A percentile compares a stretch with the other conserved stretches of the same genome.
Conservation (phyloP, 768 basidiomycete species). For the Lyophyllum shimeji region DNA sequence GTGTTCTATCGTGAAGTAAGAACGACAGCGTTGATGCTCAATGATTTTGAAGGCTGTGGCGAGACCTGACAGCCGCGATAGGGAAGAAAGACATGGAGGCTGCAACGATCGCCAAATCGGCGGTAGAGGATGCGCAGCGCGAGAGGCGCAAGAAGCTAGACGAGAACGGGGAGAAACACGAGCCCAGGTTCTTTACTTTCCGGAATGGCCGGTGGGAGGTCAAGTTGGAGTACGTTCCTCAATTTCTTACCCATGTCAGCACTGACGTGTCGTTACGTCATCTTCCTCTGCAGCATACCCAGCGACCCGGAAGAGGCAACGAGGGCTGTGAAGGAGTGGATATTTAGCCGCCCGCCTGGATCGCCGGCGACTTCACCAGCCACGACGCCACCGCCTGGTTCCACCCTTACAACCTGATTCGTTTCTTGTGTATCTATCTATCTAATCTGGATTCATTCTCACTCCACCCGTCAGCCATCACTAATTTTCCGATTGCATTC, state of each 20-base stretch:
- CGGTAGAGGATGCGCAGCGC: conserved; percentile 90
- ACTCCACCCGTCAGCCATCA: background rate
- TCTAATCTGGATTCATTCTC: conserved; percentile 1
- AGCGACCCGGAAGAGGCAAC: conserved; percentile 67
- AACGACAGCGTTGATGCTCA: background rate
- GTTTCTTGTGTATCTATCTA: background rate
- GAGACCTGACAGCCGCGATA: conserved; percentile 82
- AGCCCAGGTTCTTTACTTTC: conserved; percentile 81
- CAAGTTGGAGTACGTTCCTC: conserved; percentile 60
- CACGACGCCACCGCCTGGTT: background rate
- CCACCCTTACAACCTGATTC: background rate
- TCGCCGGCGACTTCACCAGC: conserved; percentile 1
- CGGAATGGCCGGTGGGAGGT: conserved; percentile 81
- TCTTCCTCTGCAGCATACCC: conserved; percentile 54
- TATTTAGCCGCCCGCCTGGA: conserved; percentile 46
- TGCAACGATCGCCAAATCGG: conserved; percentile 86
- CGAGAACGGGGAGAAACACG: conserved; percentile 64
- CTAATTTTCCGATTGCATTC: background rate
- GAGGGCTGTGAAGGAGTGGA: conserved; percentile 72
- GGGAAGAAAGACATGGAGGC: conserved; percentile 87
- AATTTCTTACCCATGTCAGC: background rate
- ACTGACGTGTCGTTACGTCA: background rate
- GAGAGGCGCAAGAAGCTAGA: conserved; percentile 75
- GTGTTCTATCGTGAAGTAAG: background rate
- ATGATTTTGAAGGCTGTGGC: conserved; percentile 63